These are phyloP conservation scores for Polyporus tsugae DNA, from an alignment of 1,284 basidiomycete genomes.

Conservation along the genomic window DNA sequence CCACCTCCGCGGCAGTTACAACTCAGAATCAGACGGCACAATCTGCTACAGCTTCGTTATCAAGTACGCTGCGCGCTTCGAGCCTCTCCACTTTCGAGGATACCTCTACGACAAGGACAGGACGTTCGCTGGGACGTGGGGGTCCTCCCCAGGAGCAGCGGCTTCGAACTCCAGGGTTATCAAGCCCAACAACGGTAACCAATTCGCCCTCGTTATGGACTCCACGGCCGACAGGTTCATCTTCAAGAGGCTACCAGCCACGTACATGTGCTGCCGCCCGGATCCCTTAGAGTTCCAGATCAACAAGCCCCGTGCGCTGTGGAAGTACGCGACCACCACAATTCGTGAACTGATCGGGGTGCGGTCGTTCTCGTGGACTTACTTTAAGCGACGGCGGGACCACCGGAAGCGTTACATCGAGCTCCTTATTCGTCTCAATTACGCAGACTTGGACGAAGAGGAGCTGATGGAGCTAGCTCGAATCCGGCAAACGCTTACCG, in stretches of 20 bases:
- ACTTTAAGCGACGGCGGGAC: slow-evolving; percentile 18
- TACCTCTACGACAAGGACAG: slow-evolving; percentile 21
- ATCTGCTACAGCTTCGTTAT: slow-evolving; percentile 11
- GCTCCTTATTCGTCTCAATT: slow-evolving; percentile 17
- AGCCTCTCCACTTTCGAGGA: slow-evolving; percentile 22
- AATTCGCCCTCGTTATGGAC: slow-evolving; percentile 7
- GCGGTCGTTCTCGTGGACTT: slow-evolving; percentile 16
- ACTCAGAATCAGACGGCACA: slow-evolving; percentile 7
- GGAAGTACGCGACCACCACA: slow-evolving; percentile 28
- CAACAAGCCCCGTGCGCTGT: slow-evolving; percentile 21
- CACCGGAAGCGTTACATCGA: slow-evolving; percentile 18
- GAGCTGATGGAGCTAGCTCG: slow-evolving; percentile 10
- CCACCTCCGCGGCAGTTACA: slow-evolving; percentile 7
- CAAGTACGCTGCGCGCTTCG: slow-evolving; percentile 18
- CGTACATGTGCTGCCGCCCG: slow-evolving; percentile 22
- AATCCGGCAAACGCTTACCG: slow-evolving; percentile 14
- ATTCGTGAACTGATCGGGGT: slow-evolving; percentile 16
- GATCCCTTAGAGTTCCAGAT: slow-evolving; percentile 18
- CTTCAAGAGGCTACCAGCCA: slow-evolving; percentile 20
- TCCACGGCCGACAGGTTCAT: slow-evolving; percentile 14
- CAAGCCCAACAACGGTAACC: slow-evolving; percentile 9
- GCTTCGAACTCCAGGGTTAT: neutral
- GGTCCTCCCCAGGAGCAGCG: neutral
- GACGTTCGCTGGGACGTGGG: slow-evolving; percentile 24
- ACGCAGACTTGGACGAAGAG: slow-evolving; percentile 13